Percentiles rank a stretch among this genome's conserved stretches.
Evolutionary conservation across 192 early-diverging fungal species (phyloP).

Genomic region (Rhizophagus prolifer): DNA sequence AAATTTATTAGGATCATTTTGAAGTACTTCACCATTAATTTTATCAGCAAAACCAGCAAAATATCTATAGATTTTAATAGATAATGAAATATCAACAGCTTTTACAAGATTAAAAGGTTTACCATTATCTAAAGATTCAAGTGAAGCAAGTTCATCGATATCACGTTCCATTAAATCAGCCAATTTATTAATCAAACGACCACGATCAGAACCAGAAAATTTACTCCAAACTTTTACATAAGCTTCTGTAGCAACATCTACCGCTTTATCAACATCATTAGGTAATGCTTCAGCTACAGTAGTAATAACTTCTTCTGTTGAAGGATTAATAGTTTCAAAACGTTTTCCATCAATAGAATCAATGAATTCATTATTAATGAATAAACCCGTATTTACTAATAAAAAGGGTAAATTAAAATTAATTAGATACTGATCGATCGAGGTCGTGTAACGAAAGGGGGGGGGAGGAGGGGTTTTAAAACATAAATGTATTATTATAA

Average conservation of each 20-base stretch:
- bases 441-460: too few relatives aligned
- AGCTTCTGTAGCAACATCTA: conserved; percentile 59
- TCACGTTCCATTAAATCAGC: conserved; percentile 54
- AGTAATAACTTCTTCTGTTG: conserved; percentile 53
- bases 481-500: too few relatives aligned
- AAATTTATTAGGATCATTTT: neutral
- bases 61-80: conserved; percentile 68
- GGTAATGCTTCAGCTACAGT: conserved; percentile 43
- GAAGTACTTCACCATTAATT: conserved; percentile 46
- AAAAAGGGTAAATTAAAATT: neutral
- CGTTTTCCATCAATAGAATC: conserved; percentile 45
- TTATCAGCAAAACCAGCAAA: conserved; percentile 72
- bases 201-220: conserved; percentile 46
- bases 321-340: conserved; percentile 61
- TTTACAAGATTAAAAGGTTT: conserved; percentile 65
- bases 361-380: conserved; percentile 66
- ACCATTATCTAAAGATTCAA: conserved; percentile 79
- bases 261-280: conserved; percentile 50
- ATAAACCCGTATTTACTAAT: conserved; percentile 56
- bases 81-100: conserved; percentile 59
- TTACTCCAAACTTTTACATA: conserved; percentile 55
- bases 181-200: conserved; percentile 57
- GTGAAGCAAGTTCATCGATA: conserved; percentile 47
- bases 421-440: too few relatives aligned
- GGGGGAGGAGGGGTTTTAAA: too few relatives aligned